Base-by-base conservation (phyloP, 352 stramenopile species). In the Detonula confervacea region DNA sequence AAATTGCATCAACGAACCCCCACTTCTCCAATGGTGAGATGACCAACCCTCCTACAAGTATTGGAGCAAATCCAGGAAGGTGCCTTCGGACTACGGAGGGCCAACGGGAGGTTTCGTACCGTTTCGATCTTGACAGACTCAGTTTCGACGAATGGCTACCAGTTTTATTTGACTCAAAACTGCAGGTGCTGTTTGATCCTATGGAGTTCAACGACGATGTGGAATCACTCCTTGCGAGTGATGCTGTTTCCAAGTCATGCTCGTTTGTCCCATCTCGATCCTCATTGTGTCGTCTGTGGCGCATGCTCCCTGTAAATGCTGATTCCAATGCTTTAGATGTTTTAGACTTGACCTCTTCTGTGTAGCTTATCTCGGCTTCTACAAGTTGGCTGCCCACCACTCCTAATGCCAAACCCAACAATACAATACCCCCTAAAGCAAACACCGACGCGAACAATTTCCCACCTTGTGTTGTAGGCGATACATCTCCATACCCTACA, bases 401-500 rank as follows among this genome's bases (percentile, higher is more conserved):
- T 55, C 87, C 84, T 5, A 92, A 66, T 60, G 81, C 85, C 8
- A 92, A 68, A 74, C 84, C 87, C 44, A 92, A 66, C 59, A 90
- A 71, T 12, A 86, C 78, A 64, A 92, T 85, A 8, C 87, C 84
- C 49, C 70, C 81, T 11, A 89, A 35, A 12, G 84, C 81, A 79
- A 90, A 91, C 9, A 86, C 33, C 3, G 82, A 80, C 18, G 91
- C 89, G 65, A 95, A 97, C 42, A 96, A 80, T 57, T 91, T 90
- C 0, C 86, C 90, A 12, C 42, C 67, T 37, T 90, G 14, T 5
- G 82, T 93, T 37, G 86, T 91, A n/a, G 95, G 92, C 2, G 77
- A 90, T 12, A 95, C 68, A 78, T 97, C 94, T 1, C 92, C 93
- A 78, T 96, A 97, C 25, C 94, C 94, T 4, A 96, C 88, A 5